Evolutionary conservation across 768 basidiomycete genomes (phyloP), one percentile per base, ranked within the genome.

Genomic region (Agrocybe praecox): DNA sequence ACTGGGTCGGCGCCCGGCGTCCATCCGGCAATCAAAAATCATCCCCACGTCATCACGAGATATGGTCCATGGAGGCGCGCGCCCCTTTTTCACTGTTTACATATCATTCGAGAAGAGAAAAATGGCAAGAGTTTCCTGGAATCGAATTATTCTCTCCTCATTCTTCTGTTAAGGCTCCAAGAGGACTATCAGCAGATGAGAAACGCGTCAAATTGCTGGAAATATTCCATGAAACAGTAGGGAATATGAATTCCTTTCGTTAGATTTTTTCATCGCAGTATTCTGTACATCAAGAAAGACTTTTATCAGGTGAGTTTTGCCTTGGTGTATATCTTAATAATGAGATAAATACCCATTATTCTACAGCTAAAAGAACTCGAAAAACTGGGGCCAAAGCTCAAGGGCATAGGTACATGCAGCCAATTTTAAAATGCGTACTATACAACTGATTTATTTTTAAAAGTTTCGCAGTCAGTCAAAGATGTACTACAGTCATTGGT

Each of bases 221-320:
- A 73, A 92, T 98, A 62, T 96, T 98, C 65, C 94, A 95, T 65
- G 95, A 98, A 72, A 88, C 89, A 15, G 94, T 93, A 65, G 51
- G 70, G 45, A 44, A 40, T 46, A 24, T 52, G 2, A 17, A 6
- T 22, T 26, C 26, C 18, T 15, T 43, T 10, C 22, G 29, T 33
- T 22, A 33, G 33, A 50, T 17, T n/a, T 23, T 54, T 36, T 45
- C 32, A 32, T 17, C 9, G 6, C 36, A 50, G 14, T 26, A 8
- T 42, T 12, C 40, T 19, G n/a, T 21, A 32, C 22, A 26, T 53
- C n/a, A 52, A 67, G 68, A 56, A 62, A 24, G 68, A 69, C 49
- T 69, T 69, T 48, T 69, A 67, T 46, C 68, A 69, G 57, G 68
- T 66, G 42, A 18, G 49, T 36, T n/a, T 19, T 10, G 21, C n/a